Percentiles rank a stretch among this genome's conserved stretches.
Conservation (phyloP, 208 protist genomes). For the Angomonas desouzai region DNA sequence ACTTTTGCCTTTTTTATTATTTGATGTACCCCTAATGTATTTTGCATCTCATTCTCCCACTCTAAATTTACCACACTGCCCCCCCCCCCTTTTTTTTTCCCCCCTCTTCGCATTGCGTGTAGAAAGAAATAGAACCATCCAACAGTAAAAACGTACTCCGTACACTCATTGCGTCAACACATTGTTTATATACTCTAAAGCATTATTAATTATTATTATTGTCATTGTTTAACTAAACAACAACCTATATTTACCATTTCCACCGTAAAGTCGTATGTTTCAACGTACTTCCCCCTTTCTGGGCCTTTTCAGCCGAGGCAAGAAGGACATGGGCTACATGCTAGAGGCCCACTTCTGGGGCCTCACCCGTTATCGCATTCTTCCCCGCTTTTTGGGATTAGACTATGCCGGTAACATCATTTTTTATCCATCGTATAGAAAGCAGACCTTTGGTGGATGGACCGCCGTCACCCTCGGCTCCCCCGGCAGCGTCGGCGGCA, state of each 20-base stretch:
- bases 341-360: conserved; percentile 84
- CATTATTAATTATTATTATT: neutral
- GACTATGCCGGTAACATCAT: conserved; percentile 87
- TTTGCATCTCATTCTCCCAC: too few species aligned
- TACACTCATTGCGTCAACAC: too few species aligned
- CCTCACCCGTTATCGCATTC: conserved; percentile 82
- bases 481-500: conserved; percentile 26
- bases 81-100: too few species aligned
- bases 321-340: conserved; percentile 39
- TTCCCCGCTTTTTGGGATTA: conserved; percentile 64
- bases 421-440: conserved; percentile 77
- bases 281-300: conserved; percentile 17
- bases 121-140: too few species aligned
- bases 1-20: conserved; percentile 14
- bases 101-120: too few species aligned
- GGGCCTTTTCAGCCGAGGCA: conserved; percentile 26
- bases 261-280: too few species aligned
- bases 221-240: neutral
- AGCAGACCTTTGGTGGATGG: conserved; percentile 78
- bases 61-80: too few species aligned
- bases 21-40: too few species aligned
- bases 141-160: too few species aligned
- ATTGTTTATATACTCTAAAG: neutral
- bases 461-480: conserved; percentile 73
- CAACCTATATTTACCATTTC: too few species aligned